Evolutionary conservation across 805 yeast species (phyloP), one percentile per base, ranked within the genome.

Genomic region (Metschnikowia henanensis): DNA sequence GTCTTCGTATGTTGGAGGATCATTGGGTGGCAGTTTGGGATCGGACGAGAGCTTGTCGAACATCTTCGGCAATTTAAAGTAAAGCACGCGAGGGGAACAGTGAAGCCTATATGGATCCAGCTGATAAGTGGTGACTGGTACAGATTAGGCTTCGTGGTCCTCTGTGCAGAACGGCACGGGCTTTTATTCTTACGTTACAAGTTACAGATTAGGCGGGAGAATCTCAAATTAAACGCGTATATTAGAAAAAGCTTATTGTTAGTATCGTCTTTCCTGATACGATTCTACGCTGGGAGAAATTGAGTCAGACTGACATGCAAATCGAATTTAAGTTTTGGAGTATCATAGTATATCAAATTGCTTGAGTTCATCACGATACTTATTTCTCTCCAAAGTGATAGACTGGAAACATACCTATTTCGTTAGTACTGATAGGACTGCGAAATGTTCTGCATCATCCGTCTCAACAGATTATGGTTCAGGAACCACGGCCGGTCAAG

Each of bases 401-500:
- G 3, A 3, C 12, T 23, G 3, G 23, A 21, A 18, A 41, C 51
- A 39, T 44, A 47, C 53, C 51, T 37, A 22, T n/a, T 19, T 23
- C 29, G 42, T 39, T 34, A 39, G 35, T 32, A 34, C 17, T n/a
- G n/a, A 12, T 4, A 6, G 17, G 6, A 10, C 18, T 17, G 4
- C 16, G 6, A 15, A 12, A 9, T 29, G 17, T 2, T 10, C 20
- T 12, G 6, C 18, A 12, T 15, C 10, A 10, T 9, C 13, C 9
- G n/a, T 19, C 25, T 25, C 18, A 3, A 29, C 45, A 36, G 32
- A 36, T 32, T n/a, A 26, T 37, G 18, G 41, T 52, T 70, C 74
- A 68, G 74, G 70, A 56, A 64, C 76, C 75, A 70, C 73, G 75
- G 75, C 75, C 76, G 75, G 75, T 70, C 75, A 70, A 70, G 75